phyloP scores from a whole-genome alignment of 2,329 filamentous ascomycete genomes.

The Paramyrothecium roridum region DNA sequence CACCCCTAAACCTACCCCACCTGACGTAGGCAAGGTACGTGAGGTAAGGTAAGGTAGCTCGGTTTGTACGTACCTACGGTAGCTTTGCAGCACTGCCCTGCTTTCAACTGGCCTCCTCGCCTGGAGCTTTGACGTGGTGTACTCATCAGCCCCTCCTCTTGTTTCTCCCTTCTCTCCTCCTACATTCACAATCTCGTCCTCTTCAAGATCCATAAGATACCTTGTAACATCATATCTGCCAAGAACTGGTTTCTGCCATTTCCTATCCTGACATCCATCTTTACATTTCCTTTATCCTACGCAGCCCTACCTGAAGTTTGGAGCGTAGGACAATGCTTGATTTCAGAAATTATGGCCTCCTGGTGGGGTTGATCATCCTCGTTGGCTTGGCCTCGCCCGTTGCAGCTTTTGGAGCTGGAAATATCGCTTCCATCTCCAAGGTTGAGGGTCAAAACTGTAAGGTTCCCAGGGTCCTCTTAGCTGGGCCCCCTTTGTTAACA shows the following conservation, averaged over 20 bases:
- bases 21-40: too few relatives aligned
- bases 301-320: constrained; percentile 12
- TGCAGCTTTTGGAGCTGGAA: constrained; percentile 82
- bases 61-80: neutral
- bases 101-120: neutral
- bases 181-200: constrained; percentile 3
- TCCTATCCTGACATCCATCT: constrained; percentile 4
- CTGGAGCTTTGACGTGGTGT: neutral
- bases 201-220: neutral
- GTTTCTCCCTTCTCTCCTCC: constrained; percentile 9
- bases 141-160: constrained; percentile 8
- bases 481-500: neutral
- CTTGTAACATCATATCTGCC: neutral
- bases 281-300: constrained; percentile 6
- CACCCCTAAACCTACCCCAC: neutral
- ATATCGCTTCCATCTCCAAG: constrained; percentile 77
- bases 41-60: too few relatives aligned
- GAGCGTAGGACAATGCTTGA: constrained; percentile 39
- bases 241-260: neutral
- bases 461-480: constrained; percentile 19
- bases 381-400: constrained; percentile 65
- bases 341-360: constrained; percentile 44
- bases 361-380: constrained; percentile 58
- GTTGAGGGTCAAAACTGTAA: constrained; percentile 80
- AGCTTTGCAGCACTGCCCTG: neutral